A percentile compares a stretch with the other conserved stretches of the same genome.
These are phyloP conservation scores for Amanita subjunquillea DNA, from an alignment of 768 basidiomycete species.

Conservation along the genomic window DNA sequence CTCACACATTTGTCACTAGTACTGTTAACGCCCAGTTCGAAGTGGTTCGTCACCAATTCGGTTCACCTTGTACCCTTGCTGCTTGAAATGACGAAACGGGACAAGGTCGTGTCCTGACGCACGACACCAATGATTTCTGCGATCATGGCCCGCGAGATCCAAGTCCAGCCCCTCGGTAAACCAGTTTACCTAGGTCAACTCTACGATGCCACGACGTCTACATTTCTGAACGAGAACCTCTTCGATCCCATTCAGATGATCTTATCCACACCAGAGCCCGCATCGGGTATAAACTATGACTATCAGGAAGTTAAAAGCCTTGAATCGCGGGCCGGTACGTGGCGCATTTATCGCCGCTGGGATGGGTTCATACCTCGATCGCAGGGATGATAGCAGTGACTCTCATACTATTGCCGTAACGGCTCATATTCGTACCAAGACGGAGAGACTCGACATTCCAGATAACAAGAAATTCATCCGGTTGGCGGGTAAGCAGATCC, in stretches of 20 bases:
- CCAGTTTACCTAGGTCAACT: not conserved
- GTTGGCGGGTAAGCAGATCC: not conserved
- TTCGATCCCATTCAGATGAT: not conserved
- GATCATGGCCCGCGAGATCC: not conserved
- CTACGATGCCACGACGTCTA: not conserved
- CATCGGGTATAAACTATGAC: not conserved
- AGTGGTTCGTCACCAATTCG: no score
- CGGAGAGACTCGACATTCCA: constrained; percentile 3
- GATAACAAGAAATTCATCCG: not conserved
- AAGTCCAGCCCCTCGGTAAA: not conserved
- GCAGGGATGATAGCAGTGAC: constrained; percentile 5
- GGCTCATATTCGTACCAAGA: constrained; percentile 4
- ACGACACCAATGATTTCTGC: not conserved
- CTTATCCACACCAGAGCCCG: not conserved
- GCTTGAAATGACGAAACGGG: no score
- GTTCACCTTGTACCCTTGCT: no score
- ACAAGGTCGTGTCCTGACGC: no score
- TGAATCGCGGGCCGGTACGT: not conserved
- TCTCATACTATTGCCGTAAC: constrained; percentile 5
- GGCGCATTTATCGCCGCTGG: constrained; percentile 5
- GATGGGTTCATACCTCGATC: constrained; percentile 5
- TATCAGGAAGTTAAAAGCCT: not conserved
- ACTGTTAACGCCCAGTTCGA: no score
- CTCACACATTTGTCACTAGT: no score
- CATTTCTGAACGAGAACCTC: not conserved